These are phyloP conservation scores for Planoprotostelium fungivorum DNA, from an alignment of 78 protist species.

Conservation along the genomic window DNA sequence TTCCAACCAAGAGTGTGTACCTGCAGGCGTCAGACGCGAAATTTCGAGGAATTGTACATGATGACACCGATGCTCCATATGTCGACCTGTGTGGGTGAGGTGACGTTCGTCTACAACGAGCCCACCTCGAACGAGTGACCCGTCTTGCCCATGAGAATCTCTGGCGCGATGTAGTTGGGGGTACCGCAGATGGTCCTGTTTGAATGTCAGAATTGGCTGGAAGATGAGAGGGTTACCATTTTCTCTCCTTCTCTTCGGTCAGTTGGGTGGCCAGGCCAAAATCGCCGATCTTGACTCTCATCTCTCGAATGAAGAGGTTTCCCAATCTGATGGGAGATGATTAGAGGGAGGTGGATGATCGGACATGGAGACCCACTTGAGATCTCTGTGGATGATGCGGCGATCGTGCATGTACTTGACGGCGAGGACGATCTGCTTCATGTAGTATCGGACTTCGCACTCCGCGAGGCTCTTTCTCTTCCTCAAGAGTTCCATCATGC, in stretches of 20 bases:
- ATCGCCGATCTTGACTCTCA: constrained; percentile 91
- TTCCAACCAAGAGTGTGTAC: constrained; percentile 91
- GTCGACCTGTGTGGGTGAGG: constrained; percentile 60
- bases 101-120: constrained; percentile 32
- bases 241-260: constrained; percentile 81
- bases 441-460: constrained; percentile 57
- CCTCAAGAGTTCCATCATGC: constrained; percentile 78
- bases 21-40: constrained; percentile 8
- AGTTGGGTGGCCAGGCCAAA: constrained; percentile 94
- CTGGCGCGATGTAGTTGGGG: constrained; percentile 99
- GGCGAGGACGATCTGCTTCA: constrained; percentile 62
- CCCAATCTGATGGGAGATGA: constrained; percentile 70
- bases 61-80: constrained; percentile 93
- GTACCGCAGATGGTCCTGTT: constrained; percentile 96
- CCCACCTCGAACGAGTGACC: constrained; percentile 79
- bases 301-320: constrained; percentile 83
- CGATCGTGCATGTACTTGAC: constrained; percentile 50
- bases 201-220: background rate
- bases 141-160: constrained; percentile 73
- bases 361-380: constrained; percentile 28
- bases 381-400: constrained; percentile 65
- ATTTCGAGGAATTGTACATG: constrained; percentile 36
- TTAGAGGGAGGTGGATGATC: background rate
- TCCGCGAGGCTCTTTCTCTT: constrained; percentile 61
- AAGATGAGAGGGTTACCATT: constrained; percentile 28